phyloP scores from a whole-genome alignment of 352 stramenopile genomes.

The Phytophthora sp. region DNA sequence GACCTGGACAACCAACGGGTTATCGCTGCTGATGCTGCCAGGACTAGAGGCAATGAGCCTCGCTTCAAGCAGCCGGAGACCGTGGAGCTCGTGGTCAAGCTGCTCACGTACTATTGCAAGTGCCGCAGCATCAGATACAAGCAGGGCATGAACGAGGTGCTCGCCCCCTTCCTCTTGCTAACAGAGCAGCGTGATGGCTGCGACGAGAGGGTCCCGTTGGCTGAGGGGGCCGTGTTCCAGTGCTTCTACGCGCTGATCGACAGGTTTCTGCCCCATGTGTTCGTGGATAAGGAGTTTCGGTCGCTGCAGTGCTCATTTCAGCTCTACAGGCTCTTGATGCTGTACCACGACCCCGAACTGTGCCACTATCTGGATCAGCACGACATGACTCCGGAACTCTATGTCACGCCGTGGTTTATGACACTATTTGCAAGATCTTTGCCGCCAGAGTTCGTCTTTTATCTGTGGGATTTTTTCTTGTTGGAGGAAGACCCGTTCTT shows the following conservation, averaged over 20 bases:
- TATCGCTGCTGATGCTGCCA: constrained; percentile 85
- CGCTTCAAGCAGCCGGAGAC: constrained; percentile 80
- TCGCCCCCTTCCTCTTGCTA: constrained; percentile 91
- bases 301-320: constrained; percentile 93
- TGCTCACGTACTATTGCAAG: constrained; percentile 95
- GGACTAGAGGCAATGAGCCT: constrained; percentile 84
- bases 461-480: constrained; percentile 93
- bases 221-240: constrained; percentile 82
- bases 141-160: constrained; percentile 95
- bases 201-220: constrained; percentile 44
- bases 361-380: constrained; percentile 90
- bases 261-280: constrained; percentile 88
- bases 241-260: constrained; percentile 92
- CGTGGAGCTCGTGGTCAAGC: constrained; percentile 73
- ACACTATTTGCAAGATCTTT: constrained; percentile 92
- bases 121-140: constrained; percentile 91
- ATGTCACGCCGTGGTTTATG: constrained; percentile 95
- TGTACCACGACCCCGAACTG: constrained; percentile 92
- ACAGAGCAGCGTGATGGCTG: constrained; percentile 29
- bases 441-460: constrained; percentile 72
- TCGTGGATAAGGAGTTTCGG: constrained; percentile 89
- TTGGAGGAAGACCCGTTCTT: constrained; percentile 89
- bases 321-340: constrained; percentile 89
- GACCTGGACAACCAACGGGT: constrained; percentile 92
- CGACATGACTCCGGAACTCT: constrained; percentile 93